phyloP scores from a whole-genome alignment of 768 basidiomycete species.

The Amanita subjunquillea region DNA sequence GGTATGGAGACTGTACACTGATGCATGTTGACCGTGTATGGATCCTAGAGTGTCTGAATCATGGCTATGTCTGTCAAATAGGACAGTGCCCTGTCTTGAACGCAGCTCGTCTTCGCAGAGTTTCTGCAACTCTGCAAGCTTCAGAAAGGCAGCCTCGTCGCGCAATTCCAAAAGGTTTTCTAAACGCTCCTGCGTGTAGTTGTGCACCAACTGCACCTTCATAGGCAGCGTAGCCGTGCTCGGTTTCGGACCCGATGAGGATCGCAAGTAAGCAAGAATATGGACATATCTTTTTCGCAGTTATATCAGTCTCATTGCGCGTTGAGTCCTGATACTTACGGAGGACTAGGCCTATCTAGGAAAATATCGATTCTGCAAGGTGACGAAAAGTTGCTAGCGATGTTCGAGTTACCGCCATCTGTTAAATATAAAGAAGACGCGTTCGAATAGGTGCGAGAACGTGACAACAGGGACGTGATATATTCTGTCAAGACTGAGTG shows the following conservation, averaged over 20 bases:
- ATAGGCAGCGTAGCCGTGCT: background rate
- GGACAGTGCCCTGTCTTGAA: conserved; percentile 31
- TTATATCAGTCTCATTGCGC: background rate
- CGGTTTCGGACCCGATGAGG: conserved; percentile 23
- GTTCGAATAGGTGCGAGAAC: conserved; percentile 26
- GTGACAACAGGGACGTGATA: conserved; percentile 31
- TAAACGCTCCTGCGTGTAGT: conserved; percentile 32
- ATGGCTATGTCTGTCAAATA: conserved; percentile 28
- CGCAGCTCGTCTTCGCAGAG: conserved; percentile 63
- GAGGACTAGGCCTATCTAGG: conserved; percentile 68
- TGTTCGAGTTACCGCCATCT: conserved; percentile 34
- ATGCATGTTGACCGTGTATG: conserved; percentile 39
- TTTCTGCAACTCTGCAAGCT: conserved; percentile 49
- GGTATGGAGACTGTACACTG: conserved; percentile 51
- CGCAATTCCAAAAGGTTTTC: conserved; percentile 66
- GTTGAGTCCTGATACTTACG: conserved; percentile 39
- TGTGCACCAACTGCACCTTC: conserved; percentile 2
- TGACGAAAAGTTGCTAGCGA: conserved; percentile 45
- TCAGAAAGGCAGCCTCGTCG: conserved; percentile 73
- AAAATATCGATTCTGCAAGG: conserved; percentile 55
- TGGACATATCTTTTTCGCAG: conserved; percentile 48
- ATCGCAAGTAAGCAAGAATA: conserved; percentile 63
- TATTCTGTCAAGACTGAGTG: conserved; percentile 59
- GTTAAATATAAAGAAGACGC: conserved; percentile 48
- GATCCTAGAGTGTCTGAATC: conserved; percentile 21